Conservation (phyloP, 2,329 filamentous ascomycete genomes). For the Ophiostoma montium region DNA sequence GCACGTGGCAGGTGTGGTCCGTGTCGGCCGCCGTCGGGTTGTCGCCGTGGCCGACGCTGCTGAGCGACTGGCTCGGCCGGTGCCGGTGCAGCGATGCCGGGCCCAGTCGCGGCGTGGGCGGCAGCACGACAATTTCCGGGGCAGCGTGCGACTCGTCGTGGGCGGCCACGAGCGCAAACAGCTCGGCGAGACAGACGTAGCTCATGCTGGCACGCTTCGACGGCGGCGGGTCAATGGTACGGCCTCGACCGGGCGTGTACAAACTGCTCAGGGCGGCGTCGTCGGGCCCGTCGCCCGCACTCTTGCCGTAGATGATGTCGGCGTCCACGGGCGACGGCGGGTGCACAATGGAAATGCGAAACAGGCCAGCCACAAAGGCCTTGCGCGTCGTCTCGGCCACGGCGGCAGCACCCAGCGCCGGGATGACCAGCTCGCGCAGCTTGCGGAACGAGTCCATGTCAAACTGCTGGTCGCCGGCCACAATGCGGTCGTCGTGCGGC, state of each 20-base stretch:
- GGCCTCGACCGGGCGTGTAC: constrained; percentile 51
- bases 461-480: constrained; percentile 60
- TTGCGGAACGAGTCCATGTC: constrained; percentile 63
- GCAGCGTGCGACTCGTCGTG: constrained; percentile 21
- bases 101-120: constrained; percentile 27
- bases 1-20: constrained; percentile 28
- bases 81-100: constrained; percentile 16
- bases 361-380: constrained; percentile 61
- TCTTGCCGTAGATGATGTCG: constrained; percentile 35
- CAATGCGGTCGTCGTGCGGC: constrained; percentile 22
- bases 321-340: constrained; percentile 40
- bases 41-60: constrained; percentile 4
- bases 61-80: constrained; percentile 26
- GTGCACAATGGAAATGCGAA: constrained; percentile 72
- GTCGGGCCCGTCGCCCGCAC: background rate
- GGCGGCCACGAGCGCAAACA: constrained; percentile 51
- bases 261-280: constrained; percentile 37
- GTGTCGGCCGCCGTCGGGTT: constrained; percentile 15
- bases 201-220: constrained; percentile 57
- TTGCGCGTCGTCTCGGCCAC: constrained; percentile 55
- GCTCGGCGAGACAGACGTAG: constrained; percentile 67
- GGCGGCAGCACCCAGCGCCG: constrained; percentile 49
- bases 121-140: constrained; percentile 27
- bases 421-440: constrained; percentile 59
- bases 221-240: constrained; percentile 54